Evolutionary conservation across 805 yeast genomes (phyloP).

Genomic region (Nakazawaea molendinolei): DNA sequence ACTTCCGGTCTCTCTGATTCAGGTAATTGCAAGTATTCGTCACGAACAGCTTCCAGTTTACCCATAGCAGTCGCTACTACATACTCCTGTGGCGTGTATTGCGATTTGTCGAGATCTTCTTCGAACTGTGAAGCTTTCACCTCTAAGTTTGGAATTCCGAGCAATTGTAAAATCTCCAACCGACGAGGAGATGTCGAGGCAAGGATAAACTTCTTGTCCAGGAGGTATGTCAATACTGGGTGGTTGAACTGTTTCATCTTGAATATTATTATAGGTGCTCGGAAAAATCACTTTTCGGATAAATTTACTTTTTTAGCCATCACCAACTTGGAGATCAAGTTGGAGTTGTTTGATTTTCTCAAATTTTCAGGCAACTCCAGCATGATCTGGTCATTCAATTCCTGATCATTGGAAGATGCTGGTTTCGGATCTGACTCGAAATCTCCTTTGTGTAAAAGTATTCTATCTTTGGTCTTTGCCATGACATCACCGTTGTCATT

Average conservation of each 20-base stretch:
- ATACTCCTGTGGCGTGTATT: conserved; percentile 47
- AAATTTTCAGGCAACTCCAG: conserved; percentile 2
- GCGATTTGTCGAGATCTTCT: conserved; percentile 62
- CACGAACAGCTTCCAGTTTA: conserved; percentile 61
- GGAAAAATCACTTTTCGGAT: background rate
- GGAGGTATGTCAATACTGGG: conserved; percentile 24
- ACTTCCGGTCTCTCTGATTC: conserved; percentile 15
- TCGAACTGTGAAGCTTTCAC: conserved; percentile 63
- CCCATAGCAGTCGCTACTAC: conserved; percentile 62
- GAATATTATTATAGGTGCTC: background rate
- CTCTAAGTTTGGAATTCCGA: conserved; percentile 40
- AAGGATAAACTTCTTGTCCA: conserved; percentile 38
- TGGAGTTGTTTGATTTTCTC: conserved; percentile 3
- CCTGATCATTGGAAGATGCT: background rate
- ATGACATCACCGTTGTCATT: conserved; percentile 29
- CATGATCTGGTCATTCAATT: background rate
- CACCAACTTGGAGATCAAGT: conserved; percentile 5
- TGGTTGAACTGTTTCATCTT: conserved; percentile 20
- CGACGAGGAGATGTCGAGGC: conserved; percentile 88
- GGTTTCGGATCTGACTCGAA: conserved; percentile 12
- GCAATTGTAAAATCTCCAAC: conserved; percentile 55
- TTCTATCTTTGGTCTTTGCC: conserved; percentile 23
- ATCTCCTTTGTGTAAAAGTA: conserved; percentile 25
- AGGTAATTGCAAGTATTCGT: conserved; percentile 27
- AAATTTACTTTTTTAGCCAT: conserved; percentile 4